Conservation (phyloP, 2,329 filamentous ascomycete genomes). For the Chrysoporthe puriensis region DNA sequence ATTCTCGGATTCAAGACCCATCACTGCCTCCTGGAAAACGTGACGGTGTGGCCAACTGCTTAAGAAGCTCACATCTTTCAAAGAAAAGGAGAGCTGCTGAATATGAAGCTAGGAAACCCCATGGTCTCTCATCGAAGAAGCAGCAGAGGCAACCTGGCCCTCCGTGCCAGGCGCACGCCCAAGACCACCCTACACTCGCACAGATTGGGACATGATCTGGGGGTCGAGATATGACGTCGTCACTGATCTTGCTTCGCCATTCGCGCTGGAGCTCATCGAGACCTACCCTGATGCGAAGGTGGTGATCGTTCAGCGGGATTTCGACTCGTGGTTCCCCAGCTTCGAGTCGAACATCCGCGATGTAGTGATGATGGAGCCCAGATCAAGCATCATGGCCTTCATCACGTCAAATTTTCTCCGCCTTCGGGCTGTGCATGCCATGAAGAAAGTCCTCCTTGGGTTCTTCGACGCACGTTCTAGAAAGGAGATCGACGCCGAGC, state of each 20-base stretch:
- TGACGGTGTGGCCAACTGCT: neutral
- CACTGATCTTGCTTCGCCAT: conserved; percentile 5
- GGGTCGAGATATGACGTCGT: neutral
- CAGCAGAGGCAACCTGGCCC: conserved; percentile 29
- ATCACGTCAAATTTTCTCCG: neutral
- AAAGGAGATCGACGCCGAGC: neutral
- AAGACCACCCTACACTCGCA: conserved; percentile 19
- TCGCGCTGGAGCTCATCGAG: conserved; percentile 24
- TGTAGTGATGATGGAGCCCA: neutral
- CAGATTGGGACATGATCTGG: conserved; percentile 24
- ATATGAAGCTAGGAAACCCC: neutral
- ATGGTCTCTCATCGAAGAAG: conserved; percentile 26
- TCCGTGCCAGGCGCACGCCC: conserved; percentile 9
- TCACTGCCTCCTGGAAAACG: neutral
- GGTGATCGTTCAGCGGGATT: conserved; percentile 30
- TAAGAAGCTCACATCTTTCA: neutral
- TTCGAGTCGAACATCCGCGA: conserved; percentile 7
- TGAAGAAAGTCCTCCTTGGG: neutral
- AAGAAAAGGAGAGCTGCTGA: neutral
- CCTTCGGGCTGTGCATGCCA: neutral
- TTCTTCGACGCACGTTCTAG: neutral
- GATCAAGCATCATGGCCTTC: neutral
- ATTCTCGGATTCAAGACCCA: neutral
- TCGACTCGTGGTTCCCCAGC: conserved; percentile 29
- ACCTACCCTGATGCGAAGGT: conserved; percentile 31